A percentile compares a stretch with the other conserved stretches of the same genome.
phyloP scores from a whole-genome alignment of 2,329 filamentous ascomycete species.

The Acrocalymma vagum region DNA sequence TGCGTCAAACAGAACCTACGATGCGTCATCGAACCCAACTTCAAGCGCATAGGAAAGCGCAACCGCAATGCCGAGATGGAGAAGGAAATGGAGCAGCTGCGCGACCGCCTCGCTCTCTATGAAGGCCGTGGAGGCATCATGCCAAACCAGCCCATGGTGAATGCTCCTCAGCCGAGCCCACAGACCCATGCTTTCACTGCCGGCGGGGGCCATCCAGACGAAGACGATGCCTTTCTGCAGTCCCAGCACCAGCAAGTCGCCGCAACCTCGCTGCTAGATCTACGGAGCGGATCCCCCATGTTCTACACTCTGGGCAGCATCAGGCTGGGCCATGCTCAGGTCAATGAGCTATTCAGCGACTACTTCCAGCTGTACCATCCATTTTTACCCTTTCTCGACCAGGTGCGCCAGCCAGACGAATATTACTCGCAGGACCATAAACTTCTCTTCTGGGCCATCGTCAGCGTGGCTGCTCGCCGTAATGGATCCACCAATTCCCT shows the following conservation, averaged over 20 bases:
- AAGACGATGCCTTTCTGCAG: constrained; percentile 46
- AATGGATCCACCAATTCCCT: constrained; percentile 71
- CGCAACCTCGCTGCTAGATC: constrained; percentile 49
- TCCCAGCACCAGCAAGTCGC: constrained; percentile 48
- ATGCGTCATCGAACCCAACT: constrained; percentile 88
- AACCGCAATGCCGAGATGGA: constrained; percentile 88
- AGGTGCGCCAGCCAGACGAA: constrained; percentile 70
- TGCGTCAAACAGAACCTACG: constrained; percentile 82
- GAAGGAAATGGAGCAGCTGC: constrained; percentile 73
- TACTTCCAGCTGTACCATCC: constrained; percentile 81
- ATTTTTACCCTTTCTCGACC: constrained; percentile 78
- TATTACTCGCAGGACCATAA: constrained; percentile 79
- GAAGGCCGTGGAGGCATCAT: constrained; percentile 59
- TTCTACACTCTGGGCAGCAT: constrained; percentile 66
- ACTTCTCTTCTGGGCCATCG: constrained; percentile 85
- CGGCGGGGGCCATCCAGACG: constrained; percentile 29
- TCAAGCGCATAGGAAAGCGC: constrained; percentile 84
- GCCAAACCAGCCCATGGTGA: constrained; percentile 32
- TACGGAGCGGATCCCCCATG: constrained; percentile 59
- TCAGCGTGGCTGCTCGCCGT: constrained; percentile 77
- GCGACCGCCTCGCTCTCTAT: constrained; percentile 67
- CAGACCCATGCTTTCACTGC: constrained; percentile 32
- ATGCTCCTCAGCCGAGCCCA: constrained; percentile 29
- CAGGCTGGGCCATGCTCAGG: constrained; percentile 51
- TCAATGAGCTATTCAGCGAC: constrained; percentile 71